Conservation (phyloP, 495 filamentous ascomycete genomes). For the Friedmanniomyces simplex region DNA sequence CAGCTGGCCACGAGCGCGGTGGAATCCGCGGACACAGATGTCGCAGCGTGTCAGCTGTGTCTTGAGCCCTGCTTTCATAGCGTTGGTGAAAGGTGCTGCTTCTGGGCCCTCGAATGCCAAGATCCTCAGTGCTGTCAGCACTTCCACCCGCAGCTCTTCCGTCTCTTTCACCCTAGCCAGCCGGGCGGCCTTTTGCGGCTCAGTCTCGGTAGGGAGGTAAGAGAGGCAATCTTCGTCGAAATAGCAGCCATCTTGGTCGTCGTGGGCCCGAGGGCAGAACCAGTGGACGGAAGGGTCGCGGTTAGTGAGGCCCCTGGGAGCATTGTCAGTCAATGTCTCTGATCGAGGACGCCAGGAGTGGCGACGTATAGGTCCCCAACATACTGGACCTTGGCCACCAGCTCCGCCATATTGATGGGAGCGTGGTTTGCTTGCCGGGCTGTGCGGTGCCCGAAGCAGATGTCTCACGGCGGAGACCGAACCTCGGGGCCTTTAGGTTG, state of each 20-base stretch:
- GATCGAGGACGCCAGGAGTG: background rate
- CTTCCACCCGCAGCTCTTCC: slow-evolving; percentile 42
- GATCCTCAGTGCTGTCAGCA: slow-evolving; percentile 55
- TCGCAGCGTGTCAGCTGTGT: slow-evolving; percentile 59
- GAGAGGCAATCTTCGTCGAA: slow-evolving; percentile 29
- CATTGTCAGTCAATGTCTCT: background rate
- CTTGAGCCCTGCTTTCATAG: slow-evolving; percentile 46
- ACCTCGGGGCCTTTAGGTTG: slow-evolving; percentile 5
- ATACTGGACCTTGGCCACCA: slow-evolving; percentile 21
- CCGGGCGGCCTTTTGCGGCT: slow-evolving; percentile 5
- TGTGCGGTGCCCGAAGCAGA: background rate
- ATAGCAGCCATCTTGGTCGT: slow-evolving; percentile 23
- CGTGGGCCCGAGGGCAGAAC: slow-evolving; percentile 30
- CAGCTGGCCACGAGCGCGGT: slow-evolving; percentile 56
- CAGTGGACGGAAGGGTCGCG: slow-evolving; percentile 29
- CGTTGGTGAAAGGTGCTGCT: slow-evolving; percentile 46
- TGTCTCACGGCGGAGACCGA: slow-evolving; percentile 5
- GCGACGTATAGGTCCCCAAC: background rate
- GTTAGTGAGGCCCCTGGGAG: slow-evolving; percentile 23
- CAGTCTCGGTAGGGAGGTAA: slow-evolving; percentile 7
- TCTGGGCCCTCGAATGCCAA: slow-evolving; percentile 55
- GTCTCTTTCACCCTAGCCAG: slow-evolving; percentile 35
- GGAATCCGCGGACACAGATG: slow-evolving; percentile 68
- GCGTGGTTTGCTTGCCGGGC: background rate
- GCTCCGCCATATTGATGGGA: slow-evolving; percentile 21